These are phyloP conservation scores for Ensete ventricosum DNA, from an alignment of 176 grass and related monocot genomes.

Conservation along the genomic window DNA sequence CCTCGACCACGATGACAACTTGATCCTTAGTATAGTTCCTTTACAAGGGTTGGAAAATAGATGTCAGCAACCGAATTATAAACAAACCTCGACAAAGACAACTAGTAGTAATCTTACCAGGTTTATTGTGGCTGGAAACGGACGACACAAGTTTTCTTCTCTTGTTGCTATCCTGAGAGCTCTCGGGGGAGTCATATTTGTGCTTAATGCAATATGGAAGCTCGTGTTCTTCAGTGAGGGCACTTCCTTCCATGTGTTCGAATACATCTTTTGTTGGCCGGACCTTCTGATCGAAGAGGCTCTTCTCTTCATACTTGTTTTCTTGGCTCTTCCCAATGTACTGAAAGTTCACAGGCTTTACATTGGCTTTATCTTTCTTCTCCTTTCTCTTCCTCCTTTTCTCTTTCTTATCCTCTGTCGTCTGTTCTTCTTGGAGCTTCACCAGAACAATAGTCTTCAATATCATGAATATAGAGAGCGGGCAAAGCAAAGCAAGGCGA, in stretches of 20 bases:
- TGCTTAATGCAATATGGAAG: slow-evolving; percentile 1
- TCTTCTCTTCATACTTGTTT: slow-evolving; percentile 5
- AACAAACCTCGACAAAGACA: background rate
- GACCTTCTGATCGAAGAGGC: background rate
- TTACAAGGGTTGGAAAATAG: background rate
- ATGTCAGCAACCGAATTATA: background rate
- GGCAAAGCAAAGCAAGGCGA: background rate
- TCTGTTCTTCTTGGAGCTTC: slow-evolving; percentile 13
- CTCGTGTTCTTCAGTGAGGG: slow-evolving; percentile 19
- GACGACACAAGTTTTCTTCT: slow-evolving; percentile 3
- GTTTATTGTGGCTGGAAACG: background rate
- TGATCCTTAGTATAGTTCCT: slow-evolving; percentile 10
- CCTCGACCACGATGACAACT: background rate
- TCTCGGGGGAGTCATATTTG: slow-evolving; percentile 13
- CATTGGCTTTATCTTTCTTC: background rate
- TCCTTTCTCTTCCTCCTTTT: slow-evolving; percentile 1
- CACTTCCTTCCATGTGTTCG: slow-evolving; percentile 18
- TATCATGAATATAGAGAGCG: background rate
- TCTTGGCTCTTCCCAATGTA: background rate
- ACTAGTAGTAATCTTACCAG: background rate
- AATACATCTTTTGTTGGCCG: background rate
- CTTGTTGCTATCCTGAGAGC: slow-evolving; percentile 23
- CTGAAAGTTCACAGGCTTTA: background rate
- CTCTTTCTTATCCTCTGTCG: background rate
- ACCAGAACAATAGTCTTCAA: slow-evolving; percentile 15